Evolutionary conservation across 208 protist genomes (phyloP), one percentile per base, ranked within the genome.

Genomic region (Cochliopodium minus): DNA sequence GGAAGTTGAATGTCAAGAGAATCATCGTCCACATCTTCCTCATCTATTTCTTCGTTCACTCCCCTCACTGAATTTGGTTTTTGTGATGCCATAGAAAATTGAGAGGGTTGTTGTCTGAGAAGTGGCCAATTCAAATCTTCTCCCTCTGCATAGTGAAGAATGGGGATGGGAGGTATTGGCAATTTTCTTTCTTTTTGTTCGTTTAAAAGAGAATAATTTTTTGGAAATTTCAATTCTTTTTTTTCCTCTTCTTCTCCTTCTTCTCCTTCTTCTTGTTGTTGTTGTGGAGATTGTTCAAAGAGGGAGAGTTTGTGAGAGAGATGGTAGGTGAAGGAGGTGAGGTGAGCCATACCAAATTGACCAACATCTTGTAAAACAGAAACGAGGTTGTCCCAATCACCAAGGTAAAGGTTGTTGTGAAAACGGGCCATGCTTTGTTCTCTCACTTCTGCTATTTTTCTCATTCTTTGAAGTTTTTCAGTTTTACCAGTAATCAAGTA

Each of bases 401-500:
- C 78, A 4, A 91, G 52, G 66, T 87, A 94, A 22, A 97, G 65
- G 10, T 85, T 74, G 48, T 90, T 91, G 39, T 95, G 87, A 58
- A 95, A 78, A 51, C 74, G 65, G 28, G 83, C 78, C 64, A 78
- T 79, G n/a, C 77, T 66, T 70, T 95, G 82, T 60, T 82, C 73
- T 6, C 73, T 64, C 33, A 81, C 62, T 20, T 73, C 67, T 7
- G 71, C 73, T 46, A 78, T 76, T 54, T 87, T 85, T 22, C 91
- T 64, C 65, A 96, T 82, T 65, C 90, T 88, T 13, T 66, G 62
- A 0, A 96, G 61, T 36, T 90, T 84, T n/a, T 78, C 65, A n/a
- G 72, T 70, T 73, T 96, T 92, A 56, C 92, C 93, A 22, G 86
- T 93, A 52, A 96, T 73, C 20, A 96, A 64, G 28, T 92, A 92